These are phyloP conservation scores for Glaciozyma antarctica DNA, from an alignment of 768 basidiomycete species.

Conservation along the genomic window DNA sequence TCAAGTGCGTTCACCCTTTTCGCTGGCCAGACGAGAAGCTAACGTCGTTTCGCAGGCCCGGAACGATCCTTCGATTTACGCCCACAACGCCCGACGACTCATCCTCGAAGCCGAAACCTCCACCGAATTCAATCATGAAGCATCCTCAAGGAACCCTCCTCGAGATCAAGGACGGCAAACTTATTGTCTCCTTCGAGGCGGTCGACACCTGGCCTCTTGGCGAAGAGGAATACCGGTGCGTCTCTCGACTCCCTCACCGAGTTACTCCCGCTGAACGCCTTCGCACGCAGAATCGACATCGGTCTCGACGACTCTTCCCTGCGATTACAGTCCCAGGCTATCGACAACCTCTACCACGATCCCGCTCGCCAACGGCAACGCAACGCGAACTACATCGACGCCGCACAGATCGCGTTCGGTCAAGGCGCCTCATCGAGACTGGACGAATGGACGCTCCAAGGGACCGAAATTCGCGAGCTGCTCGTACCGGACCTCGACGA, in stretches of 20 bases:
- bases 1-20: not conserved
- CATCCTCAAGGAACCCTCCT: slow-evolving; percentile 50
- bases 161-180: slow-evolving; percentile 46
- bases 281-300: slow-evolving; percentile 50
- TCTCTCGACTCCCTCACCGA: not conserved
- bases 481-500: slow-evolving; percentile 52
- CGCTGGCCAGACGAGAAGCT: not conserved
- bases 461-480: slow-evolving; percentile 63
- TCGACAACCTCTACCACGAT: slow-evolving; percentile 52
- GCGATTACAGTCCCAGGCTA: slow-evolving; percentile 60
- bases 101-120: slow-evolving; percentile 4
- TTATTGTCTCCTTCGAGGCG: slow-evolving; percentile 54
- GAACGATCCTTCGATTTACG: slow-evolving; percentile 18
- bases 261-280: slow-evolving; percentile 32
- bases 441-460: slow-evolving; percentile 53
- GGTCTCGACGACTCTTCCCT: slow-evolving; percentile 58
- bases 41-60: not conserved
- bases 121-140: not conserved
- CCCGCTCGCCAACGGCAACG: slow-evolving; percentile 37
- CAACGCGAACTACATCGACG: slow-evolving; percentile 32
- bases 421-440: slow-evolving; percentile 33
- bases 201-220: slow-evolving; percentile 41
- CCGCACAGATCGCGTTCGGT: slow-evolving; percentile 11
- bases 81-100: not conserved
- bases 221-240: slow-evolving; percentile 48